Percentiles rank a stretch among this genome's conserved stretches.
Evolutionary conservation across 1,284 basidiomycete genomes (phyloP).

Genomic region (Austropuccinia psidii): DNA sequence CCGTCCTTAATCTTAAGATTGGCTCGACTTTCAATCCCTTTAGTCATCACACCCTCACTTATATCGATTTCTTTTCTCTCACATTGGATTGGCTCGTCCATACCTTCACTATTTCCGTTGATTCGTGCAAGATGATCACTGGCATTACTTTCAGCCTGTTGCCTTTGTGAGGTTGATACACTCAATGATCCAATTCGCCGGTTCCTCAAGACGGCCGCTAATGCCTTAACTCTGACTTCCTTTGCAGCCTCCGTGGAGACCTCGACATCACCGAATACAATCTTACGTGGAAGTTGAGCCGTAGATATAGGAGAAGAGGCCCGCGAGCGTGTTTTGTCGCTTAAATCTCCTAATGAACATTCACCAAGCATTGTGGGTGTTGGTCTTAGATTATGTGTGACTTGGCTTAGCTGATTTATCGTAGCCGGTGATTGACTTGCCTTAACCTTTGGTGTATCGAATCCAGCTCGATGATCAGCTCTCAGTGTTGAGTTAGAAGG

Average conservation of each 20-base stretch:
- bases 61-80: too few relatives aligned
- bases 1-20: too few relatives aligned
- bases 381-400: neutral
- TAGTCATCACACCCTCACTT: too few relatives aligned
- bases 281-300: conserved; percentile 22
- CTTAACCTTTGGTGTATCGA: conserved; percentile 8
- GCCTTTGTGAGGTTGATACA: too few relatives aligned
- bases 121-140: too few relatives aligned
- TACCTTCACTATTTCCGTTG: too few relatives aligned
- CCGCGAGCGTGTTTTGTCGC: neutral
- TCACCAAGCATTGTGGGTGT: neutral
- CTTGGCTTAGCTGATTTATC: too few relatives aligned
- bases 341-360: neutral
- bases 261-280: conserved; percentile 35
- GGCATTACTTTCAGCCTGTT: too few relatives aligned
- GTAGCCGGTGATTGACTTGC: conserved; percentile 1
- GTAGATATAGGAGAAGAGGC: neutral
- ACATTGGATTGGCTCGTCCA: too few relatives aligned
- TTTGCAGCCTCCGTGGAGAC: conserved; percentile 21
- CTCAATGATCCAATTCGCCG: conserved; percentile 24
- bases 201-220: conserved; percentile 21
- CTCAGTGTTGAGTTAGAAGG: neutral
- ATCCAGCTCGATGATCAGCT: conserved; percentile 9
- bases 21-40: too few relatives aligned
- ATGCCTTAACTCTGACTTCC: conserved; percentile 18